Conservation (phyloP, 495 filamentous ascomycete species). For the Hyaloscypha variabilis region DNA sequence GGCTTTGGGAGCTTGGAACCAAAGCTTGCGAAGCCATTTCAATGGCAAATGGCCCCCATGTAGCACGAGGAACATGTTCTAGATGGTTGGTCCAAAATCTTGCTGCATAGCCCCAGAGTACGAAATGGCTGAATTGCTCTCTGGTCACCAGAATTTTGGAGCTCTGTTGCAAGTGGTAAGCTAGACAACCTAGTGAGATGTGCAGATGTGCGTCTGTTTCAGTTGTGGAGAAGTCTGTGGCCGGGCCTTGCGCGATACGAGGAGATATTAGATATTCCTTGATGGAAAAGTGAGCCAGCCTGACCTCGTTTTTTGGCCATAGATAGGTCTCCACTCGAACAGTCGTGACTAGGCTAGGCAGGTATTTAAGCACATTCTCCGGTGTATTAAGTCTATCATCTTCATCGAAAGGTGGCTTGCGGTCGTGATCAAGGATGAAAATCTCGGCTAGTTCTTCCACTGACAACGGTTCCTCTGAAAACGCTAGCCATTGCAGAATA, state of each 20-base stretch:
- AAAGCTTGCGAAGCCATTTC: no score
- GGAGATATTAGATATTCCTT: no score
- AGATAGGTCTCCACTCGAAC: background rate
- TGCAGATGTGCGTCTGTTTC: conserved; percentile 9
- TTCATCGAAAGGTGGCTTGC: conserved; percentile 27
- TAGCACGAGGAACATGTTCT: background rate
- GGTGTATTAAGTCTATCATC: conserved; percentile 25
- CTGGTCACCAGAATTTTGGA: background rate
- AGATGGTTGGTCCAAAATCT: background rate
- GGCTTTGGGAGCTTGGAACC: no score
- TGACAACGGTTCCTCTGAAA: conserved; percentile 31
- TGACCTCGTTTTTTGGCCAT: no score
- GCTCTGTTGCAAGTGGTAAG: conserved; percentile 15
- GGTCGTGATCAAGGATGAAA: conserved; percentile 30
- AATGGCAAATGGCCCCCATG: no score
- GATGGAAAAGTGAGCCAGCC: no score
- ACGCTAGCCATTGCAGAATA: no score
- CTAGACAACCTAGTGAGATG: conserved; percentile 6
- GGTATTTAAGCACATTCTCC: conserved; percentile 29
- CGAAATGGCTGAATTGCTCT: background rate
- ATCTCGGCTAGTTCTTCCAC: conserved; percentile 35
- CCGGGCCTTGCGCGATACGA: background rate
- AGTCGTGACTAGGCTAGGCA: conserved; percentile 29
- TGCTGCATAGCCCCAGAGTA: conserved; percentile 10
- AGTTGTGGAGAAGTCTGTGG: background rate